These are phyloP conservation scores for Moesziomyces sp. DNA, from an alignment of 1,284 basidiomycete species.

Conservation along the genomic window DNA sequence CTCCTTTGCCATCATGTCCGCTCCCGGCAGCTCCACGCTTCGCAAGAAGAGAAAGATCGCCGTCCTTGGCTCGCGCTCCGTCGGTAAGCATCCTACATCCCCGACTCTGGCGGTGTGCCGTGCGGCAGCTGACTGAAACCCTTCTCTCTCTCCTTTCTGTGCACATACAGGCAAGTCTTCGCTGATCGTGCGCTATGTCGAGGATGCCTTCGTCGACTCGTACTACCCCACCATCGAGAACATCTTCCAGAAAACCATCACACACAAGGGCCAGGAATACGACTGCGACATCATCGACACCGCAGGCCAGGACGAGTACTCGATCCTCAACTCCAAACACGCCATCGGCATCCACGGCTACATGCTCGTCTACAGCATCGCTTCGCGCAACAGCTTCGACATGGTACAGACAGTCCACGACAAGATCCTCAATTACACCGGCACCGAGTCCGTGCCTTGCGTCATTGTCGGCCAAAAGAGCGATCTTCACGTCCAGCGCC, in stretches of 20 bases:
- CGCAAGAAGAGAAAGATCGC: slow-evolving; percentile 66
- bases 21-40: slow-evolving; percentile 47
- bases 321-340: slow-evolving; percentile 82
- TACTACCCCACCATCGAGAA: slow-evolving; percentile 97
- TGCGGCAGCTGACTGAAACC: neutral
- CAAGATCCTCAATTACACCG: slow-evolving; percentile 96
- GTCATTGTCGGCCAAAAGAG: slow-evolving; percentile 96
- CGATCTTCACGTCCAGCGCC: slow-evolving; percentile 80
- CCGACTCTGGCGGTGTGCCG: neutral
- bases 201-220: slow-evolving; percentile 74
- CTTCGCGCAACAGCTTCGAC: slow-evolving; percentile 90
- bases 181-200: slow-evolving; percentile 70
- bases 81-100: slow-evolving; percentile 44
- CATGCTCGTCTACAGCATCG: slow-evolving; percentile 93
- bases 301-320: slow-evolving; percentile 92
- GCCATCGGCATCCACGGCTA: slow-evolving; percentile 85
- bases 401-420: slow-evolving; percentile 96
- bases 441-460: slow-evolving; percentile 87
- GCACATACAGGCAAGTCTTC: slow-evolving; percentile 78
- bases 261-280: slow-evolving; percentile 84
- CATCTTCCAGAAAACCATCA: slow-evolving; percentile 85
- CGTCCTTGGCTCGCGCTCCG: slow-evolving; percentile 65
- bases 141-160: neutral
- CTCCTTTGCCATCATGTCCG: slow-evolving; percentile 27
- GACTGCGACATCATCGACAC: slow-evolving; percentile 98